Conservation (phyloP, 768 basidiomycete genomes). For the Kondoa subrosea region DNA sequence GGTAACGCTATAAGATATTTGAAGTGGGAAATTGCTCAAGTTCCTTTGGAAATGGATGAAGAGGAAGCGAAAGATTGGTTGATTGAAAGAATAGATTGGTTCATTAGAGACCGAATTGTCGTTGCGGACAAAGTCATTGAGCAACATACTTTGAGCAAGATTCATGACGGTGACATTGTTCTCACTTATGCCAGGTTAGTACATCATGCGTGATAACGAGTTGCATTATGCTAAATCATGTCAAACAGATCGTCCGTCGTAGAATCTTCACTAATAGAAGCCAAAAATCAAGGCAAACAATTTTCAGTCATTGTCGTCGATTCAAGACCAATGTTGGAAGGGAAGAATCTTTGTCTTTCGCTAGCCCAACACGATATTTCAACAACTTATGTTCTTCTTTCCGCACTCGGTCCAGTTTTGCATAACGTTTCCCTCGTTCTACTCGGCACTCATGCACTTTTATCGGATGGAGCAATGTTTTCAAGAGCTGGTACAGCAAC, state of each 20-base stretch:
- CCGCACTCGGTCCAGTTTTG: slow-evolving; percentile 43
- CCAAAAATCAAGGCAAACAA: slow-evolving; percentile 52
- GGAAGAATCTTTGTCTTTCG: slow-evolving; percentile 33
- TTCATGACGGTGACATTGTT: slow-evolving; percentile 81
- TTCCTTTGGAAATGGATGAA: slow-evolving; percentile 84
- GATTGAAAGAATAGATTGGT: slow-evolving; percentile 71
- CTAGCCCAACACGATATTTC: slow-evolving; percentile 55
- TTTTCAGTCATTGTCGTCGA: slow-evolving; percentile 90
- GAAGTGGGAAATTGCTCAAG: slow-evolving; percentile 82
- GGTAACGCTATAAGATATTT: slow-evolving; percentile 85
- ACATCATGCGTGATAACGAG: slow-evolving; percentile 5
- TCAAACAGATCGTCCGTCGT: slow-evolving; percentile 70
- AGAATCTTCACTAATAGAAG: slow-evolving; percentile 66
- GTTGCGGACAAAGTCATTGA: slow-evolving; percentile 86
- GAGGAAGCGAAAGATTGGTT: slow-evolving; percentile 82
- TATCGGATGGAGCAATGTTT: slow-evolving; percentile 85
- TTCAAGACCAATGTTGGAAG: slow-evolving; percentile 86
- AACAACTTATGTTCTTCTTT: slow-evolving; percentile 80
- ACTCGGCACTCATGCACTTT: slow-evolving; percentile 82
- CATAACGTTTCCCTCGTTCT: slow-evolving; percentile 67
- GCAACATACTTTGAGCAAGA: slow-evolving; percentile 73
- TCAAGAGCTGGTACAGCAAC: slow-evolving; percentile 87
- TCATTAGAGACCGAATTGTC: slow-evolving; percentile 83
- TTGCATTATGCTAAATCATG: not conserved
- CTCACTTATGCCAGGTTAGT: slow-evolving; percentile 74